Conservation (phyloP, 2,329 filamentous ascomycete species). For the Talaromyces albobiverticillius region DNA sequence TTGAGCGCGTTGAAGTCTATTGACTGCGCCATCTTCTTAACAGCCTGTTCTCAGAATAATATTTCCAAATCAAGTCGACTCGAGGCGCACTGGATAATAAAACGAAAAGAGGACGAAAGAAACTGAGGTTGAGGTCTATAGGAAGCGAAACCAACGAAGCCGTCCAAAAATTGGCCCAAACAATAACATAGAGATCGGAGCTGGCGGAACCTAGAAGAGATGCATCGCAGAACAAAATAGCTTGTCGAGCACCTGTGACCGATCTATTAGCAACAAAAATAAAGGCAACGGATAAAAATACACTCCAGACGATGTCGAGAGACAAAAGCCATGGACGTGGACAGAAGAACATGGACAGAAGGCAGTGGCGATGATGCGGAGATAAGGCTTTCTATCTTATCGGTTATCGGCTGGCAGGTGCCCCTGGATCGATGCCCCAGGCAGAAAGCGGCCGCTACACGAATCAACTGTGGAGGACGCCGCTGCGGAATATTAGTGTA, state of each 20-base stretch:
- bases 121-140: neutral
- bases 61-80: neutral
- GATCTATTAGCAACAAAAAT: neutral
- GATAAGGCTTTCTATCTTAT: slow-evolving; percentile 9
- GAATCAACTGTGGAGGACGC: neutral
- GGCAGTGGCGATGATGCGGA: neutral
- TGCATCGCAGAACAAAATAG: neutral
- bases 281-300: neutral
- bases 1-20: slow-evolving; percentile 68
- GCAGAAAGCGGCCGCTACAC: neutral
- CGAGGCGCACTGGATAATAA: neutral
- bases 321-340: too few species aligned
- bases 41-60: neutral
- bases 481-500: neutral
- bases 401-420: slow-evolving; percentile 8
- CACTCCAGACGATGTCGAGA: neutral
- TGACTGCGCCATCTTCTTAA: slow-evolving; percentile 62
- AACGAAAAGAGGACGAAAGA: neutral
- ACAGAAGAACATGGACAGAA: neutral
- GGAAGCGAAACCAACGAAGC: neutral
- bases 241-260: neutral
- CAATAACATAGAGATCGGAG: neutral
- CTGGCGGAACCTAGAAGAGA: neutral
- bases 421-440: slow-evolving; percentile 11
- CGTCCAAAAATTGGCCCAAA: neutral